Base-by-base conservation (phyloP, 306 rosid genomes). In the Glycine tomentella region DNA sequence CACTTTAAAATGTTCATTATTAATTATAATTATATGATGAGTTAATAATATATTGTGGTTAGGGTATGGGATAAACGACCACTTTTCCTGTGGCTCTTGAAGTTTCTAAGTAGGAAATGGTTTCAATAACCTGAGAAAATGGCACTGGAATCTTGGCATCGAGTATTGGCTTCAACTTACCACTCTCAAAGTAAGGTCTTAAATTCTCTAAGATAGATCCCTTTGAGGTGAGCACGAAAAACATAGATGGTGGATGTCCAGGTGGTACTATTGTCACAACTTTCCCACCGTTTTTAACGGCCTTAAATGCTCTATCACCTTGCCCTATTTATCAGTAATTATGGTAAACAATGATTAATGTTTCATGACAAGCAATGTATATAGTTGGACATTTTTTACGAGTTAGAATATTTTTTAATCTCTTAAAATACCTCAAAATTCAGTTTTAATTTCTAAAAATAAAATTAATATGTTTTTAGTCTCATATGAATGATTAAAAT, bases 141-240 rank as follows among this genome's bases (percentile, higher is more conserved):
- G 97, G 92, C 16, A 91, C 25, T 3, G 91, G 94, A 4, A 86
- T 49, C 59, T 84, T 88, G 8, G 93, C 84, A 64, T 94, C 97
- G 2, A 94, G 75, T 16, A 92, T 55, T n/a, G 98, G 90, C 87
- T 85, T 92, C 88, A 90, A 85, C 77, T 92, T 81, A 49, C 93
- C 97, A 86, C 89, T 90, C 77, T 91, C 93, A 55, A 92, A 83
- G 65, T 82, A 87, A 40, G 97, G 92, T 31, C 72, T 78, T n/a
- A 90, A 78, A 15, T 90, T 88, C 77, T 94, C 97, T 17, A 92
- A 83, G 2, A 72, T 17, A 2, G 86, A 42, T 2, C 87, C 92
- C 9, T 79, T 85, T 3, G 97, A 89, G 17, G 87, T 84, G 3
- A 93, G 84, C 2, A 38, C 6, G 45, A 87, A 91, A 0, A 33